Evolutionary conservation across 2,329 filamentous ascomycete genomes (phyloP).

Genomic region (Eurotiales sp.): DNA sequence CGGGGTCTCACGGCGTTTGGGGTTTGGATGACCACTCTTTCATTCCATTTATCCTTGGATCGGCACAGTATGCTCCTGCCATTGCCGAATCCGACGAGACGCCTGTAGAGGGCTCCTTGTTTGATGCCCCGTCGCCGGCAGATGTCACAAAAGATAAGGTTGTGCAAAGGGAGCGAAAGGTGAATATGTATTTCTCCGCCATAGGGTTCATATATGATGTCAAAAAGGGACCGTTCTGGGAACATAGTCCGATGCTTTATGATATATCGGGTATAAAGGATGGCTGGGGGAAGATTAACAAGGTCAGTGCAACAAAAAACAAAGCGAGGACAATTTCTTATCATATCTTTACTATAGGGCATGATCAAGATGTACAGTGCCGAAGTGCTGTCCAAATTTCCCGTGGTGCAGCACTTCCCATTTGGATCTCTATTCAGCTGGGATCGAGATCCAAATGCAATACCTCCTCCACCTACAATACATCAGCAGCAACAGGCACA

Average conservation of each 20-base stretch:
- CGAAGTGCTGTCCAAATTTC: conserved; percentile 93
- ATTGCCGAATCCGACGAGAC: conserved; percentile 62
- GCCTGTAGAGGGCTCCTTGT: conserved; percentile 74
- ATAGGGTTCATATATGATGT: conserved; percentile 97
- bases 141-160: conserved; percentile 63
- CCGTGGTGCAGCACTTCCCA: conserved; percentile 93
- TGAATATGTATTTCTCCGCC: conserved; percentile 90
- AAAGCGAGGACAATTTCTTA: not conserved
- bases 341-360: conserved; percentile 50
- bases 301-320: conserved; percentile 42
- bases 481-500: conserved; percentile 15
- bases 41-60: conserved; percentile 89
- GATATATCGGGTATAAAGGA: conserved; percentile 88
- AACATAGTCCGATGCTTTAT: conserved; percentile 89
- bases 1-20: conserved; percentile 96
- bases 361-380: conserved; percentile 99
- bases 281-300: conserved; percentile 99
- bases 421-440: conserved; percentile 79
- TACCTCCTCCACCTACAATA: conserved; percentile 43
- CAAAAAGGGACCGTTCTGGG: conserved; percentile 95
- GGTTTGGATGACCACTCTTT: conserved; percentile 97
- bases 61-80: conserved; percentile 78
- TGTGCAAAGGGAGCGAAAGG: conserved; percentile 62
- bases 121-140: conserved; percentile 65
- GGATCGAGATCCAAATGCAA: conserved; percentile 63